These are phyloP conservation scores for Diplodia sapinea DNA, from an alignment of 2,329 filamentous ascomycete genomes.

Conservation along the genomic window DNA sequence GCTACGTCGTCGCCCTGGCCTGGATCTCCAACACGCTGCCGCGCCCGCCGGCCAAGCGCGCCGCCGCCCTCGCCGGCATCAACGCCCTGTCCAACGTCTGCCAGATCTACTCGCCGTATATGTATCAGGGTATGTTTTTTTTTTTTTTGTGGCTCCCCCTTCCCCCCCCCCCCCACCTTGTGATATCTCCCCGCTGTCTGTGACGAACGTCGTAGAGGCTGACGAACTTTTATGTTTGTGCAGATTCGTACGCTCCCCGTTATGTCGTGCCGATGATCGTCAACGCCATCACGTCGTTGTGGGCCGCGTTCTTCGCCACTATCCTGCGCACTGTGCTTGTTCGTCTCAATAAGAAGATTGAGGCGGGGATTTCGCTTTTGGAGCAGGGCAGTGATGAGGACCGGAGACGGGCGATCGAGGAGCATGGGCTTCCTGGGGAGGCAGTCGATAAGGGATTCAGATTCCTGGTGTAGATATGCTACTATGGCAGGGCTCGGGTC, in stretches of 20 bases:
- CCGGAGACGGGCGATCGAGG: slow-evolving; percentile 36
- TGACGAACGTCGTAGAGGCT: too few relatives aligned
- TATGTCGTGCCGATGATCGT: slow-evolving; percentile 69
- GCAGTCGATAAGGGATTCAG: slow-evolving; percentile 68
- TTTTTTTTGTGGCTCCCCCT: too few relatives aligned
- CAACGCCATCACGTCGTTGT: slow-evolving; percentile 69
- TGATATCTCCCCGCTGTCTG: too few relatives aligned
- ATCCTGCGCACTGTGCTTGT: slow-evolving; percentile 67
- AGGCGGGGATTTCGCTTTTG: slow-evolving; percentile 53
- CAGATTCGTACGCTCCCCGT: slow-evolving; percentile 30
- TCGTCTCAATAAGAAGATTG: slow-evolving; percentile 71
- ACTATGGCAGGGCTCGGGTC: not conserved
- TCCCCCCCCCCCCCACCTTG: too few relatives aligned
- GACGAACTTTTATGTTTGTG: too few relatives aligned
- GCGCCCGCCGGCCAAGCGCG: slow-evolving; percentile 61
- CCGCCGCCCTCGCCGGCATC: slow-evolving; percentile 61
- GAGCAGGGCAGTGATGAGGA: not conserved
- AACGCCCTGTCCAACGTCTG: slow-evolving; percentile 58
- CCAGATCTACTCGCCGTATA: slow-evolving; percentile 18
- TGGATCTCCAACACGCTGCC: slow-evolving; percentile 61
- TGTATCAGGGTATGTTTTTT: slow-evolving; percentile 22
- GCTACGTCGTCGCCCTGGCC: slow-evolving; percentile 63
- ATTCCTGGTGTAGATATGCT: slow-evolving; percentile 60
- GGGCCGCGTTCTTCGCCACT: slow-evolving; percentile 69
- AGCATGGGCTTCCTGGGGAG: slow-evolving; percentile 60